Percentiles rank a stretch among this genome's conserved stretches.
phyloP scores from a whole-genome alignment of 176 grass and related monocot genomes.

The Secale cereale region DNA sequence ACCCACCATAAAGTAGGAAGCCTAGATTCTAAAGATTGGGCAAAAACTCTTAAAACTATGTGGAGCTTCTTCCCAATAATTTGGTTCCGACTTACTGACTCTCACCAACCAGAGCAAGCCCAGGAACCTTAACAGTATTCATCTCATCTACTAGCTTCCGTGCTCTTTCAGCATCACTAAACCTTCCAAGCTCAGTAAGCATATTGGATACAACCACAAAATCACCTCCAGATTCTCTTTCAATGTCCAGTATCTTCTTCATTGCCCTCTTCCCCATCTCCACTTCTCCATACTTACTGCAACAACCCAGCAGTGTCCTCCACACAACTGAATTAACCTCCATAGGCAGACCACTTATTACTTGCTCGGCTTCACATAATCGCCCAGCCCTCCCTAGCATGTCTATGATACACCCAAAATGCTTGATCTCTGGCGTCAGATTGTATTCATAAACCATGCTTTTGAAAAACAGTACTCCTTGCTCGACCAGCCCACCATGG shows the following conservation, averaged over 20 bases:
- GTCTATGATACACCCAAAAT: slow-evolving; percentile 76
- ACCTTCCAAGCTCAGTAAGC: slow-evolving; percentile 53
- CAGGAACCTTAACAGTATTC: slow-evolving; percentile 48
- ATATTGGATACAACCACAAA: slow-evolving; percentile 65
- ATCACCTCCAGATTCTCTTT: slow-evolving; percentile 52
- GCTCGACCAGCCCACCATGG: slow-evolving; percentile 68
- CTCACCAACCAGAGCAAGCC: slow-evolving; percentile 45
- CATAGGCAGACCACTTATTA: slow-evolving; percentile 53
- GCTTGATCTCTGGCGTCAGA: slow-evolving; percentile 57
- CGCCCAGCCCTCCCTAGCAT: slow-evolving; percentile 66
- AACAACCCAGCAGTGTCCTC: slow-evolving; percentile 63
- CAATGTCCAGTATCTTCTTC: slow-evolving; percentile 52
- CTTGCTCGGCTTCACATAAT: slow-evolving; percentile 50
- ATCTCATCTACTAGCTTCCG: slow-evolving; percentile 47
- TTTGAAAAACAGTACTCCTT: slow-evolving; percentile 56
- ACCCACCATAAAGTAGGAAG: slow-evolving; percentile 1
- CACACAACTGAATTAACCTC: slow-evolving; percentile 56
- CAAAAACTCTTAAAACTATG: neutral
- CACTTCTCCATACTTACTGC: slow-evolving; percentile 68
- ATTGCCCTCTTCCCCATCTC: slow-evolving; percentile 63
- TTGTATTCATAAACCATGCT: slow-evolving; percentile 59
- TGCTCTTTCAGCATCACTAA: slow-evolving; percentile 53
- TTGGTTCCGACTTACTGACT: slow-evolving; percentile 12
- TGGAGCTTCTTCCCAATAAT: neutral
- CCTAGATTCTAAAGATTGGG: neutral